Evolutionary conservation across 768 basidiomycete species (phyloP), one percentile per base, ranked within the genome.

Genomic region (Lyophyllum decastes): DNA sequence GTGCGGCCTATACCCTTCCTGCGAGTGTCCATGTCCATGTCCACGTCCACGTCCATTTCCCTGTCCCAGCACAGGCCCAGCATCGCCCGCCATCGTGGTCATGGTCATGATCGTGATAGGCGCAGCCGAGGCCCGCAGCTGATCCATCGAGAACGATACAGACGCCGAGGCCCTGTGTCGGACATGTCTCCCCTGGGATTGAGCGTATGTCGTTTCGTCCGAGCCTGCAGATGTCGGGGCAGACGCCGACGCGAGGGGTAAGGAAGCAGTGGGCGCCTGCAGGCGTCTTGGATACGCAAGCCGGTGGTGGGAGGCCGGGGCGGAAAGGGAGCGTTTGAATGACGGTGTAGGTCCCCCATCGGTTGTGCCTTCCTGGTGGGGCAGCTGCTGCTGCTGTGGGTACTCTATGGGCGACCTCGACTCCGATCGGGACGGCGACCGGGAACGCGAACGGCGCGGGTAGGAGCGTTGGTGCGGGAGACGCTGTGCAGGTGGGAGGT

Each of bases 311-410:
- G 68, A 58, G 1, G 76, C 80, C 2, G 83, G 83, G 8, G 80
- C 82, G 35, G 87, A 88, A 3, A 82, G 73, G n/a, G 85, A 84
- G 52, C 88, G 85, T 68, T 79, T 86, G 75, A 82, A 85, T 84
- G 87, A 30, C 30, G 30, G 30, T n/a, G n/a, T 5, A 30, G 5
- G 30, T 30, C 10, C 5, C 30, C 30, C 30, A n/a, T 30, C 30
- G 5, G 30, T 10, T 30, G 30, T 30, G 5, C 30, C 30, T 10
- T 30, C 30, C 30, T 30, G 30, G 4, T 30, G 30, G n/a, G n/a
- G n/a, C n/a, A n/a, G n/a, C n/a, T n/a, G n/a, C n/a, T n/a, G n/a
- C n/a, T n/a, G n/a, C n/a, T n/a, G 5, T 30, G 30, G 10, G 30
- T 30, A n/a, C 30, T 30, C 30, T 30, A 10, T 30, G 21, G 33